phyloP scores from a whole-genome alignment of 345 rosid genomes.

The Ricinus communis region DNA sequence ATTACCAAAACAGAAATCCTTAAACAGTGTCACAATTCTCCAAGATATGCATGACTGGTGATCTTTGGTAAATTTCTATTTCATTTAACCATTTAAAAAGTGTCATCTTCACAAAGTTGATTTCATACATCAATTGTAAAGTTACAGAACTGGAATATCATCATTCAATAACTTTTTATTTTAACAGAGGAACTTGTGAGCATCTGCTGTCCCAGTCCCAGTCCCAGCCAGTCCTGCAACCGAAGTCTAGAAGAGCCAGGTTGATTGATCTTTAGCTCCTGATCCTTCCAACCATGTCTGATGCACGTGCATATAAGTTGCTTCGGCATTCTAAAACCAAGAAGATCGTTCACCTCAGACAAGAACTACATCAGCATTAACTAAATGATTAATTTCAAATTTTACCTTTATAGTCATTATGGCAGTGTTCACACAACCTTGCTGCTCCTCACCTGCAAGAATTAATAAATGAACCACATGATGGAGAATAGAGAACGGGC shows the following conservation, averaged over 20 bases:
- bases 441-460: conserved; percentile 56
- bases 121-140: not conserved
- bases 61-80: too few relatives aligned
- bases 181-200: not conserved
- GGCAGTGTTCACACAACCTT: conserved; percentile 54
- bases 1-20: too few relatives aligned
- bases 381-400: conserved; percentile 2
- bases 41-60: too few relatives aligned
- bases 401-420: conserved; percentile 57
- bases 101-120: not conserved
- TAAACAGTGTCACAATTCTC: too few relatives aligned
- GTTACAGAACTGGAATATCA: not conserved
- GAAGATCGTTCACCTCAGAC: not conserved
- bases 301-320: conserved; percentile 59
- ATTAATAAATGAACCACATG: not conserved
- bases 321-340: conserved; percentile 47
- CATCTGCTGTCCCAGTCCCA: too few relatives aligned
- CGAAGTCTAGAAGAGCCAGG: conserved; percentile 40
- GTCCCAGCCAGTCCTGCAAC: not conserved
- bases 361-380: not conserved
- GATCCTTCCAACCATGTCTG: conserved; percentile 70
- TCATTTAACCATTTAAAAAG: too few relatives aligned
- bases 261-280: conserved; percentile 40
- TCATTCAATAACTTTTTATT: not conserved
- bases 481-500: not conserved